Evolutionary conservation across 2,329 filamentous ascomycete species (phyloP), one percentile per base, ranked within the genome.

Genomic region (Diaporthe sp.): DNA sequence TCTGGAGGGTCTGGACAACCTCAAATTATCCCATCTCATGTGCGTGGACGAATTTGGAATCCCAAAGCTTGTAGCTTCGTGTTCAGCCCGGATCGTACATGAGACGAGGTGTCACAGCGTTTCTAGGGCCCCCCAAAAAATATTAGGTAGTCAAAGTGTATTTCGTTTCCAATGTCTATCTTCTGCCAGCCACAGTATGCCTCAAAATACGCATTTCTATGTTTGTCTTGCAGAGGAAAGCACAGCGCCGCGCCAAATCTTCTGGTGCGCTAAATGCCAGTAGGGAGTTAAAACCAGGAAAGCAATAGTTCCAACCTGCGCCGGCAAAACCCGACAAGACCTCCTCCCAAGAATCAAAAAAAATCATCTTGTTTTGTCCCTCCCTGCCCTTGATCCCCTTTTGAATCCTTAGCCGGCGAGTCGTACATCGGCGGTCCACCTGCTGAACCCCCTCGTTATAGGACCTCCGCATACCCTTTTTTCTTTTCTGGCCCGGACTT

Each of bases 171-270:
- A 71, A 58, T 60, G 31, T 75, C 60, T 75, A 75, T 75, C 75
- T 76, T 72, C 73, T 70, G 75, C 68, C 68, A 68, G 63, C 51
- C 61, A 65, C 65, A 75, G 61, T 72, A 75, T 72, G 61, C 74
- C 74, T 28, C 58, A 49, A 53, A 58, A 25, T 61, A 63, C 67
- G 75, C 68, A 63, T 75, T 44, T 75, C 72, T 75, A 68, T 75
- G 72, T 53, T 61, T 74, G 53, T 72, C 67, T 57, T 57, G 67
- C 72, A 76, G 58, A 74, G 63, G n/a, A 55, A 65, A 76, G 61
- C 53, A 71, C 39, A 76, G 68, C 44, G 60, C 60, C 68, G 22
- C 57, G 44, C 71, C 58, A 65, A 28, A 25, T 73, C 71, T 61
- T 72, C 70, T 63, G 44, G 47, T 61, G 71, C 53, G 47, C 34